Evolutionary conservation across 805 yeast species (phyloP), one percentile per base, ranked within the genome.

Genomic region (Starmerella asiatica): DNA sequence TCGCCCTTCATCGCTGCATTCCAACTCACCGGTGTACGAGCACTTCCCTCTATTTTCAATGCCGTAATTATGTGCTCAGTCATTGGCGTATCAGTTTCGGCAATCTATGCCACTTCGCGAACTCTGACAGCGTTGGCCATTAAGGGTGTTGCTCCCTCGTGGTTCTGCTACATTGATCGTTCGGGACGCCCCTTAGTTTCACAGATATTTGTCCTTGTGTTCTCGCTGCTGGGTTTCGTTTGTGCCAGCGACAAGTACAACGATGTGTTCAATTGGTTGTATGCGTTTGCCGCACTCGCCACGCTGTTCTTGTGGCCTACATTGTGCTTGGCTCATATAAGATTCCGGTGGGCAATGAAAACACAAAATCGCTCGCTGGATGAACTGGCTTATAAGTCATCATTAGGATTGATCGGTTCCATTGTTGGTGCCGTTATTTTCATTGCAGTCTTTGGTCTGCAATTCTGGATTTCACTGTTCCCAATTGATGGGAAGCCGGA

Each of bases 1-100:
- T 78, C 88, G n/a, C 93, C 93, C 29, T 81, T 80, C 51, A 88
- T 80, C 38, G 76, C 81, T 55, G 93, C 93, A 36, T 76, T 81
- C 52, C 70, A 70, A 46, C 72, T 70, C 49, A 79, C 83, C 17
- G 56, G 65, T 16, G 79, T 81, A 45, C 51, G 56, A 9, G 85
- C 72, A 1, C 62, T 82, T 42, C 83, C 83, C 29, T 79, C 76
- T 50, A 67, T 83, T 34, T 65, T 83, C 52, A 83, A 83, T 56
- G 86, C 76, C 2, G 75, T 81, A 57, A 77, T 83, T 47, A 58
- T 83, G 54, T 58, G 79, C 26, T 78, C 79, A 49, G 83, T 81
- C 43, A 70, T 80, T 56, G 77, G 86, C 9, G 91, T 77, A 15
- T 84, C 80, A 23, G 76, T 76, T 55, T 72, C 81, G 14, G 70